Evolutionary conservation across 768 basidiomycete genomes (phyloP).

Genomic region (Gymnopilus dilepis): DNA sequence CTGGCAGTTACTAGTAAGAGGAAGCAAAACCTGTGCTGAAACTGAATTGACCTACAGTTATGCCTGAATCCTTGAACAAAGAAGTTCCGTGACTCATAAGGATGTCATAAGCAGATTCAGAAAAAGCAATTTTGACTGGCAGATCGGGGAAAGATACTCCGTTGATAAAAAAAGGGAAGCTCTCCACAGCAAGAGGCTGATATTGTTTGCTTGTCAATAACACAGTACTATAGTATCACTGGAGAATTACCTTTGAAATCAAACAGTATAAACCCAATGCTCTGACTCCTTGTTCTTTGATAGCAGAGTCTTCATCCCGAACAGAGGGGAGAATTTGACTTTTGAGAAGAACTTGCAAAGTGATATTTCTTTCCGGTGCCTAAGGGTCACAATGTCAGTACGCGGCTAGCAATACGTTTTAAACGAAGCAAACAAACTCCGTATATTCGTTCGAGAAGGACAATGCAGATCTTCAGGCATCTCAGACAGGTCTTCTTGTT

Average conservation of each 20-base stretch:
- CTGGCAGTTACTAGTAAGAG: constrained; percentile 17
- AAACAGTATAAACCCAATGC: constrained; percentile 76
- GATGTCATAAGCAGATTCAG: constrained; percentile 86
- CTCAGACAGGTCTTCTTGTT: constrained; percentile 72
- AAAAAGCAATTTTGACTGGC: constrained; percentile 67
- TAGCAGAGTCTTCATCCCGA: constrained; percentile 68
- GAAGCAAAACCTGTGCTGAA: not conserved
- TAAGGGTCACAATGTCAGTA: constrained; percentile 28
- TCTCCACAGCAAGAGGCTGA: constrained; percentile 36
- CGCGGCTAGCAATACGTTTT: not conserved
- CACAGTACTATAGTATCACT: not conserved
- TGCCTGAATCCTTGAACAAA: constrained; percentile 44
- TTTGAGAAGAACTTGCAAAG: constrained; percentile 70
- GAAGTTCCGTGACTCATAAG: constrained; percentile 80
- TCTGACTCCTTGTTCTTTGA: constrained; percentile 70
- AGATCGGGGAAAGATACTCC: constrained; percentile 65
- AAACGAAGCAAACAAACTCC: constrained; percentile 54
- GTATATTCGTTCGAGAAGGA: constrained; percentile 86
- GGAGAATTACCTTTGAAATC: constrained; percentile 61
- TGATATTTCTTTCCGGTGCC: constrained; percentile 74
- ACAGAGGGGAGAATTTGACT: constrained; percentile 91
- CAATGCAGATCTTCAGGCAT: constrained; percentile 78
- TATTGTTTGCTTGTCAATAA: not conserved
- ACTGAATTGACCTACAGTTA: constrained; percentile 26
- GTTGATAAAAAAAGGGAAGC: constrained; percentile 67